Evolutionary conservation across 768 basidiomycete species (phyloP), one percentile per base, ranked within the genome.

Genomic region (Boletus sensibilis): DNA sequence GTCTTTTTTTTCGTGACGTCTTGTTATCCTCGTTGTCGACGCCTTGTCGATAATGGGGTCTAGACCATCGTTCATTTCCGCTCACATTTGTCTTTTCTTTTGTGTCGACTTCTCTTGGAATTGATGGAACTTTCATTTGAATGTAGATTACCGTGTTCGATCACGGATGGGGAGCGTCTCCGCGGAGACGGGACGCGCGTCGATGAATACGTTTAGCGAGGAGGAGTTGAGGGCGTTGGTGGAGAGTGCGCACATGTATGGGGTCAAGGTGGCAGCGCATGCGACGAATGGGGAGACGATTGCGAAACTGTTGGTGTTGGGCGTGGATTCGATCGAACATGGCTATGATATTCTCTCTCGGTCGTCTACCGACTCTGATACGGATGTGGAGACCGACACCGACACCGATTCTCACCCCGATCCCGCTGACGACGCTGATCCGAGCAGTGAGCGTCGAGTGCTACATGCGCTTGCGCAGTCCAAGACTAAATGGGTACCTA

Each of bases 181-280:
- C 2, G 62, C 75, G 12, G 62, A 61, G 5, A 61, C 71, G 16
- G 73, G 74, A 4, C 39, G 62, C 1, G 65, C 66, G 9, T 69
- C 77, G n/a, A 67, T 79, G 38, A 57, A 65, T 6, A 80, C 79
- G 1, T 85, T 87, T 63, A 72, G 65, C 39, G 52, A 57, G 2
- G 69, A 75, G 9, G 84, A 85, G 64, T 61, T 84, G 27, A 56
- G 69, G 35, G 76, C 72, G 4, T 78, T 85, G 72, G 78, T 84
- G n/a, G 64, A 70, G 52, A 77, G 81, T 11, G 82, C 82, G 0
- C 82, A 82, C 60, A 64, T 66, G 5, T 71, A 76, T 45, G 82
- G 80, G 13, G 80, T 82, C 60, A 83, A 83, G 63, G 80, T 86
- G 48, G 82, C 83, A 3, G 82, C 80, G 0, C 86, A 87, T 64